phyloP scores from a whole-genome alignment of 1,284 basidiomycete species.

The Papiliotrema laurentii region DNA sequence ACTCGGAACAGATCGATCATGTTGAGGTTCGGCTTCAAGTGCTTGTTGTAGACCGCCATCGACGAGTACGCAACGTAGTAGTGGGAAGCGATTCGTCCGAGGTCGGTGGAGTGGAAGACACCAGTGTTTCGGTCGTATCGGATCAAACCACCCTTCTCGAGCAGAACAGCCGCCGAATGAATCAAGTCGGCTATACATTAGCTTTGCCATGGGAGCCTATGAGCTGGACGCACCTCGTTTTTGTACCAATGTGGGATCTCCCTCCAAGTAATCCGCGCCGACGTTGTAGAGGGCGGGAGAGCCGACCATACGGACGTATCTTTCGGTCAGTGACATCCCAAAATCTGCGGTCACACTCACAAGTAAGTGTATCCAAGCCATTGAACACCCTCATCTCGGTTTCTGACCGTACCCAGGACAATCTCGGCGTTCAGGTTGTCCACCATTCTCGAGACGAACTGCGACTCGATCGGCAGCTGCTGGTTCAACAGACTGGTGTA shows the following conservation, averaged over 20 bases:
- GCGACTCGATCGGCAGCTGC: constrained; percentile 94
- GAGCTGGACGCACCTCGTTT: constrained; percentile 57
- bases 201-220: neutral
- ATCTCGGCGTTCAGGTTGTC: constrained; percentile 98
- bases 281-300: constrained; percentile 86
- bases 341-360: constrained; percentile 52
- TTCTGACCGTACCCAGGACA: constrained; percentile 90
- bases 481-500: constrained; percentile 91
- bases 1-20: constrained; percentile 91
- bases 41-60: constrained; percentile 96
- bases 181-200: constrained; percentile 67
- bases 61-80: constrained; percentile 96
- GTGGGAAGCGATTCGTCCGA: constrained; percentile 92
- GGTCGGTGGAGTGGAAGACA: constrained; percentile 82
- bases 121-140: constrained; percentile 90
- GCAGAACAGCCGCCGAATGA: constrained; percentile 86
- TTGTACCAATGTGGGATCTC: constrained; percentile 75
- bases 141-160: constrained; percentile 91
- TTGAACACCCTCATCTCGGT: constrained; percentile 94
- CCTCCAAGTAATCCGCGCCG: constrained; percentile 81
- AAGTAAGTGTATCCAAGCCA: constrained; percentile 95
- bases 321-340: constrained; percentile 20
- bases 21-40: constrained; percentile 81
- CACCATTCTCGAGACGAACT: constrained; percentile 86
- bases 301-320: constrained; percentile 95